phyloP scores from a whole-genome alignment of 495 filamentous ascomycete species.

The Mytilinidion resinicola region DNA sequence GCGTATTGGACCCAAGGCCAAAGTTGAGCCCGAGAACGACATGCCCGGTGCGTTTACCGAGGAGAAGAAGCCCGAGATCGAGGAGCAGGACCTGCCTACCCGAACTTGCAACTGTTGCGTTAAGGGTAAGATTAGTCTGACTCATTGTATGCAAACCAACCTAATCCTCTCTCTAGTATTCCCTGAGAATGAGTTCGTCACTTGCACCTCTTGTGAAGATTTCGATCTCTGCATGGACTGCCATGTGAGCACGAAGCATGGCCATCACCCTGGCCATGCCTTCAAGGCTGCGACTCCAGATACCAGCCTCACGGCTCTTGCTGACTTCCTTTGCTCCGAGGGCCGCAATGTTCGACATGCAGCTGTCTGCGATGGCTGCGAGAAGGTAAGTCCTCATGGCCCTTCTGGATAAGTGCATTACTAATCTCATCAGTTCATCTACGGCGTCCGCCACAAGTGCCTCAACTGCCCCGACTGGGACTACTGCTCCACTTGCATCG shows the following conservation, averaged over 20 bases:
- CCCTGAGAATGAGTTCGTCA: constrained; percentile 71
- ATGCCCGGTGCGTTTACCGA: constrained; percentile 41
- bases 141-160: constrained; percentile 13
- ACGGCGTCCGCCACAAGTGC: constrained; percentile 94
- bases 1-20: constrained; percentile 57
- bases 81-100: constrained; percentile 39
- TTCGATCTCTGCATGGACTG: constrained; percentile 87
- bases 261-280: constrained; percentile 84
- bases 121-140: constrained; percentile 49
- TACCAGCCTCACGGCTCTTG: constrained; percentile 47
- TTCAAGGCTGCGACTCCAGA: constrained; percentile 61
- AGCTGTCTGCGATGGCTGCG: constrained; percentile 92
- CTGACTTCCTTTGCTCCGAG: constrained; percentile 62
- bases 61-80: constrained; percentile 30
- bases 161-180: constrained; percentile 47
- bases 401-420: neutral
- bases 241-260: constrained; percentile 69
- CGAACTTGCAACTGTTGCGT: constrained; percentile 94
- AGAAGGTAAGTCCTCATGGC: constrained; percentile 50
- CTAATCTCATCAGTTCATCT: constrained; percentile 55
- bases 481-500: constrained; percentile 75
- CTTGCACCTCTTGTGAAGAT: constrained; percentile 79
- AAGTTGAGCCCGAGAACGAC: constrained; percentile 33
- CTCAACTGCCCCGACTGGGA: constrained; percentile 97
- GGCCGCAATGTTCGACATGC: constrained; percentile 77